Evolutionary conservation across 2,329 filamentous ascomycete genomes (phyloP).

Genomic region (Fusarium nodosum): DNA sequence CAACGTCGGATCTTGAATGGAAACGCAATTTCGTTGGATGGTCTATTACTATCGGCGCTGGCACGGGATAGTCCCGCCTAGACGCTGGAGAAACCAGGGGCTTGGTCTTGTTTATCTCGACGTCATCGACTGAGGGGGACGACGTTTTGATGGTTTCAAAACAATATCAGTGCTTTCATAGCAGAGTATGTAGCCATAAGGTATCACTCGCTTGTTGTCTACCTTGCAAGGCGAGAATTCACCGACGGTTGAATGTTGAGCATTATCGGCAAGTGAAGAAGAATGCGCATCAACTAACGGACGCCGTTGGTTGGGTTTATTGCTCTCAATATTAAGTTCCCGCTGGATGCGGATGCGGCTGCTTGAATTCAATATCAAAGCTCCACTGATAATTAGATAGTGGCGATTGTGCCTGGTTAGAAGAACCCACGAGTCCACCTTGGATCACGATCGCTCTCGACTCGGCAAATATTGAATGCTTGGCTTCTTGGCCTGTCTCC

Average conservation of each 20-base stretch:
- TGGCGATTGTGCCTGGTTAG: constrained; percentile 32
- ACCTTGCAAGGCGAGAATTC: background rate
- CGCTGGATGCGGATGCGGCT: constrained; percentile 35
- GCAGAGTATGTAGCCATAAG: background rate
- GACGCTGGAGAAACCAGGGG: constrained; percentile 21
- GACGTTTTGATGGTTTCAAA: constrained; percentile 16
- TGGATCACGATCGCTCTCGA: constrained; percentile 41
- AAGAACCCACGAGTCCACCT: constrained; percentile 16
- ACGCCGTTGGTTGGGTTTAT: constrained; percentile 1
- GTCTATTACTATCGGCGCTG: constrained; percentile 27
- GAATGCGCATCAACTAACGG: constrained; percentile 4
- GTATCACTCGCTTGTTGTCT: background rate
- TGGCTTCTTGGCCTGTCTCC: constrained; percentile 27
- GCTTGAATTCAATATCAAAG: constrained; percentile 34
- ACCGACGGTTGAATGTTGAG: background rate
- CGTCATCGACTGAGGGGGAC: constrained; percentile 21
- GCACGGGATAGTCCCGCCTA: constrained; percentile 34
- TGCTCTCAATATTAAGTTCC: constrained; percentile 8
- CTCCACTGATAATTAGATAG: constrained; percentile 26
- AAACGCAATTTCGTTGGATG: constrained; percentile 34
- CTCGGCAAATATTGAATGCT: constrained; percentile 26
- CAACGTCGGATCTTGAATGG: constrained; percentile 22
- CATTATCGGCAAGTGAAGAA: background rate
- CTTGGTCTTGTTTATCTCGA: constrained; percentile 23
- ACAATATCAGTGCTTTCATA: constrained; percentile 1